Evolutionary conservation across 352 stramenopile species (phyloP).

Genomic region (Phytophthora kernoviae): DNA sequence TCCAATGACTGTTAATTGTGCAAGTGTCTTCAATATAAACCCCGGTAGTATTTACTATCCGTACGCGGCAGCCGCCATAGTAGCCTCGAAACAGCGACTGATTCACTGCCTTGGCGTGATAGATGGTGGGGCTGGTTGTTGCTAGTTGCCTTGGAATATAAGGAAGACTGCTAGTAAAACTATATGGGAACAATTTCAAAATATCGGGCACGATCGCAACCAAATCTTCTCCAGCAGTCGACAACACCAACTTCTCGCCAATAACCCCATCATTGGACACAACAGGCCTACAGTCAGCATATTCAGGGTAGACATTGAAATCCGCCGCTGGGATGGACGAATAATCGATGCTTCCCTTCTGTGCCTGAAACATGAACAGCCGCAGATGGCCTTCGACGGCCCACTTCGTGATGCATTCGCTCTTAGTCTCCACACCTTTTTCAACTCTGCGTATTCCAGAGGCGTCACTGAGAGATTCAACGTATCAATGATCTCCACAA

Average conservation of each 20-base stretch:
- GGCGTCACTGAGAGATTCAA: slow-evolving; percentile 22
- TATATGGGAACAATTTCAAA: slow-evolving; percentile 30
- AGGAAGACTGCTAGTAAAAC: slow-evolving; percentile 26
- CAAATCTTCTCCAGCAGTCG: slow-evolving; percentile 21
- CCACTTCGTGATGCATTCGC: slow-evolving; percentile 27
- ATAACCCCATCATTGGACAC: slow-evolving; percentile 15
- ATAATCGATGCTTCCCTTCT: slow-evolving; percentile 31
- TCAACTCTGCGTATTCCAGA: slow-evolving; percentile 14
- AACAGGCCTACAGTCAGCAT: slow-evolving; percentile 22
- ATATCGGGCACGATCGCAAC: slow-evolving; percentile 27
- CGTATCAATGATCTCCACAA: slow-evolving; percentile 19
- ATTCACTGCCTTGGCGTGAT: slow-evolving; percentile 17
- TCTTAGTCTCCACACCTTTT: slow-evolving; percentile 16
- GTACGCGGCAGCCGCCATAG: slow-evolving; percentile 24
- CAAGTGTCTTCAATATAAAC: slow-evolving; percentile 30
- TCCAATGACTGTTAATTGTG: slow-evolving; percentile 13
- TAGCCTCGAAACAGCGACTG: slow-evolving; percentile 32
- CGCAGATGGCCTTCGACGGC: slow-evolving; percentile 17
- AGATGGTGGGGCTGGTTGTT: slow-evolving; percentile 22
- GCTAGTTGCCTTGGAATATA: slow-evolving; percentile 5
- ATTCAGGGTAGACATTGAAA: slow-evolving; percentile 32
- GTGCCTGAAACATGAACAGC: slow-evolving; percentile 33
- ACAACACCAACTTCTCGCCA: slow-evolving; percentile 18
- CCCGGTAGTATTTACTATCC: slow-evolving; percentile 22
- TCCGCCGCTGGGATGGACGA: slow-evolving; percentile 33